Conservation (phyloP, 2,329 filamentous ascomycete genomes). For the Penicillium griseofulvum region DNA sequence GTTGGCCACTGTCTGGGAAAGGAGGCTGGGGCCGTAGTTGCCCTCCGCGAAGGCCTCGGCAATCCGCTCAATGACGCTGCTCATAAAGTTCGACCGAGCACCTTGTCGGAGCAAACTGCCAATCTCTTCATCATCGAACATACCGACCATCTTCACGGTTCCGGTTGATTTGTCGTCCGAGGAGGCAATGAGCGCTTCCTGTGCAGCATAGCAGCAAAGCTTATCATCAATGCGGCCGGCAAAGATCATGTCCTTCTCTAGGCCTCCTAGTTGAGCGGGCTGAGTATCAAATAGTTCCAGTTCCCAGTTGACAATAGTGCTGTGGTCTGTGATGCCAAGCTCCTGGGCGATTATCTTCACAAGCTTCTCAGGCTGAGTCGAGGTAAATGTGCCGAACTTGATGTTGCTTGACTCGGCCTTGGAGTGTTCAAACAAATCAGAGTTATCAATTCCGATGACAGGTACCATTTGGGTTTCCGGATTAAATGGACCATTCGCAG, state of each 20-base stretch:
- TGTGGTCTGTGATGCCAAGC: constrained; percentile 70
- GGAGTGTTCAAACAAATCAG: constrained; percentile 48
- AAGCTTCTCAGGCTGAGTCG: constrained; percentile 80
- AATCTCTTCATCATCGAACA: constrained; percentile 97
- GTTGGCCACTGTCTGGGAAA: constrained; percentile 82
- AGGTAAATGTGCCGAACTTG: constrained; percentile 65
- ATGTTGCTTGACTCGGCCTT: constrained; percentile 36
- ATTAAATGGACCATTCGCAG: constrained; percentile 66
- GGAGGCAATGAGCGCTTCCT: constrained; percentile 75
- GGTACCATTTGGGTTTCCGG: constrained; percentile 91
- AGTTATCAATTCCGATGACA: constrained; percentile 83
- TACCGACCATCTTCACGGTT: constrained; percentile 84
- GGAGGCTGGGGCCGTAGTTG: constrained; percentile 52
- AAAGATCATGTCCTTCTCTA: constrained; percentile 92
- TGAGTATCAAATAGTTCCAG: constrained; percentile 91
- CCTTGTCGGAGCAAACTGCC: constrained; percentile 88
- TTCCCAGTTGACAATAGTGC: constrained; percentile 89
- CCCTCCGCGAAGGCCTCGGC: constrained; percentile 60
- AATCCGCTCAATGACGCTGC: constrained; percentile 74
- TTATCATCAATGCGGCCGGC: constrained; percentile 96
- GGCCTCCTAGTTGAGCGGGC: constrained; percentile 75
- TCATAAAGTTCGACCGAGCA: constrained; percentile 83
- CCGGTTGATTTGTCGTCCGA: constrained; percentile 51
- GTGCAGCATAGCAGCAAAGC: constrained; percentile 89
- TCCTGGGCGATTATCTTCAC: constrained; percentile 78